A percentile compares a stretch with the other conserved stretches of the same genome.
Conservation (phyloP, 345 rosid genomes). For the Hibiscus syriacus region DNA sequence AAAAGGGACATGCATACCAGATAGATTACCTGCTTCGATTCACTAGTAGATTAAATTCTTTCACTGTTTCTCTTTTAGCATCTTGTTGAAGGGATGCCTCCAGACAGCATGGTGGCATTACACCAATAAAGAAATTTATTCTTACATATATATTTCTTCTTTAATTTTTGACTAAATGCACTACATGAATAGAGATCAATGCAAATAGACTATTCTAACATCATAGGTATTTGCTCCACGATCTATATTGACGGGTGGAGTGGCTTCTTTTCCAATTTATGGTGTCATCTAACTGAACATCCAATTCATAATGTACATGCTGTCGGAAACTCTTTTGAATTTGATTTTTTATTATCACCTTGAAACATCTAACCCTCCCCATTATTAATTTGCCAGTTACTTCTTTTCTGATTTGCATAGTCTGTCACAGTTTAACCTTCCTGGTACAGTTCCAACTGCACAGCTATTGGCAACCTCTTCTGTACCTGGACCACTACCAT, state of each 20-base stretch:
- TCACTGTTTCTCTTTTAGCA: too few relatives aligned
- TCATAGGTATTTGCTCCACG: background rate
- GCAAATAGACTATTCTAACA: background rate
- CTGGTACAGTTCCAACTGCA: slow-evolving; percentile 78
- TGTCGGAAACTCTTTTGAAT: too few relatives aligned
- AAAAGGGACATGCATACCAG: background rate
- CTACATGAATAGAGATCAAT: background rate
- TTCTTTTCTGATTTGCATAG: slow-evolving; percentile 58
- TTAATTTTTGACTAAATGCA: slow-evolving; percentile 4
- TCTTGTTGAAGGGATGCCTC: slow-evolving; percentile 10
- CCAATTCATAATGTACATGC: too few relatives aligned
- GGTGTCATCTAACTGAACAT: background rate
- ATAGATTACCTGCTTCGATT: background rate
- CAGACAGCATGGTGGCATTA: too few relatives aligned
- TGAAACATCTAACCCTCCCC: too few relatives aligned
- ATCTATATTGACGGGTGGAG: background rate
- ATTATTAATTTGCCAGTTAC: background rate
- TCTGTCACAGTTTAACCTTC: slow-evolving; percentile 94
- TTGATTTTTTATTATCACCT: too few relatives aligned
- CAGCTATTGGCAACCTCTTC: slow-evolving; percentile 55
- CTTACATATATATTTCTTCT: slow-evolving; percentile 10
- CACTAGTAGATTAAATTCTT: too few relatives aligned
- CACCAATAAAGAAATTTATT: too few relatives aligned
- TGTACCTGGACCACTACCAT: slow-evolving; percentile 42
- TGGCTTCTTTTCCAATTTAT: background rate